phyloP scores from a whole-genome alignment of 1,284 basidiomycete species.

The Xerocomus nothofagi region DNA sequence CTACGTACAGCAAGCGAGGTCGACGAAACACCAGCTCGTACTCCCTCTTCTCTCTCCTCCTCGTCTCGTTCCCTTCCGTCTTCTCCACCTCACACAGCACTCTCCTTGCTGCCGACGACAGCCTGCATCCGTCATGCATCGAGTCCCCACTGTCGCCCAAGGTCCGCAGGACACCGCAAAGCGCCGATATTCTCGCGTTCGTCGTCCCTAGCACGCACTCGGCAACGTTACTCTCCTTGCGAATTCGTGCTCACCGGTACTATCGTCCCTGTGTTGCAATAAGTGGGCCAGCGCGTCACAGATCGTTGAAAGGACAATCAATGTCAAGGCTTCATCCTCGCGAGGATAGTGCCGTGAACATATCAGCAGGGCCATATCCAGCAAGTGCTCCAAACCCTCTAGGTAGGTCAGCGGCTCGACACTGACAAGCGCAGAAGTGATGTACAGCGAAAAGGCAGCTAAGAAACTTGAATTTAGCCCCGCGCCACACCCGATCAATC shows the following conservation, averaged over 20 bases:
- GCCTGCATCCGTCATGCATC: conserved; percentile 9
- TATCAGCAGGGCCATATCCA: conserved; percentile 49
- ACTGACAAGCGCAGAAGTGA: conserved; percentile 32
- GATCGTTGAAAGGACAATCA: conserved; percentile 48
- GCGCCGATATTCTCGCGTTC: conserved; percentile 52
- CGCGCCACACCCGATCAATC: neutral
- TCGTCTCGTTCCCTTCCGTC: conserved; percentile 1
- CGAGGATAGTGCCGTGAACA: conserved; percentile 42
- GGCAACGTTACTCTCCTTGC: neutral
- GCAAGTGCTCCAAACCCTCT: conserved; percentile 57
- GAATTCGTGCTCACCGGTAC: conserved; percentile 35
- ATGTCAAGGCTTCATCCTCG: conserved; percentile 49
- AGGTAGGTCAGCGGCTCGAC: conserved; percentile 41
- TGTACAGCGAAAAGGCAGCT: conserved; percentile 56
- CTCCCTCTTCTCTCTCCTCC: neutral
- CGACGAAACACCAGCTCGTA: conserved; percentile 27
- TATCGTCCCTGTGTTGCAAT: conserved; percentile 28
- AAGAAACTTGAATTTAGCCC: conserved; percentile 8
- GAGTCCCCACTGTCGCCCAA: conserved; percentile 10
- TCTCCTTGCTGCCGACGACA: conserved; percentile 11
- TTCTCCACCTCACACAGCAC: conserved; percentile 17
- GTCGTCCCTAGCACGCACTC: conserved; percentile 21
- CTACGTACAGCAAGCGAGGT: conserved; percentile 27
- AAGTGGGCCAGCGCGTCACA: conserved; percentile 49
- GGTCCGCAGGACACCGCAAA: conserved; percentile 35